Evolutionary conservation across 2,329 filamentous ascomycete genomes (phyloP), one percentile per base, ranked within the genome.

Genomic region (Diaporthe vaccinii): DNA sequence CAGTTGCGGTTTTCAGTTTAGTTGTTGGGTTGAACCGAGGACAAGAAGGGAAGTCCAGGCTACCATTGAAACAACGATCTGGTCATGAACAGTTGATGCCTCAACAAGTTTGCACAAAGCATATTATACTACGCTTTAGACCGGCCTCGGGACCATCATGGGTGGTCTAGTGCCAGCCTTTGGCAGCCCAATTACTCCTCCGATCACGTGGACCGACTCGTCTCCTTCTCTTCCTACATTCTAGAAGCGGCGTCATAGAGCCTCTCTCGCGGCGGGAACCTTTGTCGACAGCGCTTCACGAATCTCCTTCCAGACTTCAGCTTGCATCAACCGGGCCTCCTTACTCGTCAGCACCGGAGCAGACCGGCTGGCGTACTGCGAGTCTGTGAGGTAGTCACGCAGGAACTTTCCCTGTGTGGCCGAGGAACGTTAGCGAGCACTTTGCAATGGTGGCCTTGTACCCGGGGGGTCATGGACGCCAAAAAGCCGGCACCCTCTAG

Each of bases 381-480:
- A 49, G 28, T 77, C 74, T 8, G 74, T 58, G 4, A 71, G 25
- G 9, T 75, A 77, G n/a, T 51, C 39, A 44, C 44, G 34, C 17
- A 75, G 44, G 15, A 77, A 77, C 46, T 74, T 77, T 20, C 75
- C 74, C 75, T 76, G 36, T 76, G 28, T 28, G 14, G 15, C 2
- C n/a, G 4, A 10, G 7, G 17, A 14, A 6, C 17, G 34, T 68
- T 34, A 68, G 65, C 46, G 9, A 12, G 34, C n/a, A 12, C 2
- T 41, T 28, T n/a, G 20, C 41, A 22, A 14, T 4, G 49, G 34
- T 8, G 9, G 34, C 36, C 4, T 41, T 5, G 39, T 31, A 6
- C 3, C 36, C n/a, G n/a, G 44, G 15, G 20, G 17, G 20, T 44
- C 25, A 31, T 4, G 17, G 2, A 2, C 15, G 12, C 4, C 31